phyloP scores from a whole-genome alignment of 129 eudicot species.

The Flaveria ramosissima region DNA sequence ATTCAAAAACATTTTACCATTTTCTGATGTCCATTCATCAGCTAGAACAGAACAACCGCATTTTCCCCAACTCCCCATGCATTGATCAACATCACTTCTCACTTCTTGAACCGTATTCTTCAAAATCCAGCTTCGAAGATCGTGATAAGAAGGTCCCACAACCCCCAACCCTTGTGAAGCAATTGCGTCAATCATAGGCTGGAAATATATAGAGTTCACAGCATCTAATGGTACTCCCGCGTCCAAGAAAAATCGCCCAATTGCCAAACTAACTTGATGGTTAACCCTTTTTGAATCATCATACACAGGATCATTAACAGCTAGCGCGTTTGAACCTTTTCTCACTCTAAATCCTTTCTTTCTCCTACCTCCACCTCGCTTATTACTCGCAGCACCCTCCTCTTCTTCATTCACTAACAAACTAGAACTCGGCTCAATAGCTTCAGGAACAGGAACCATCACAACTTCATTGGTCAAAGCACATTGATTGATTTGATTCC shows the following conservation, averaged over 20 bases:
- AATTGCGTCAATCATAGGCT: slow-evolving; percentile 83
- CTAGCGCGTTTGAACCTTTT: slow-evolving; percentile 35
- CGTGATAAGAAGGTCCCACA: slow-evolving; percentile 68
- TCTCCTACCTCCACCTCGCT: slow-evolving; percentile 51
- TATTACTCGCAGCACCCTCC: slow-evolving; percentile 27
- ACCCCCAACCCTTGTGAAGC: slow-evolving; percentile 62
- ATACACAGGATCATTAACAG: slow-evolving; percentile 18
- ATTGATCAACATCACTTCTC: slow-evolving; percentile 56
- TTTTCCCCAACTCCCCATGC: slow-evolving; percentile 63
- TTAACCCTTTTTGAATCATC: slow-evolving; percentile 50
- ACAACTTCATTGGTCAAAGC: slow-evolving; percentile 39
- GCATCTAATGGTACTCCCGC: slow-evolving; percentile 78
- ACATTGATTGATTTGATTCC: slow-evolving; percentile 34
- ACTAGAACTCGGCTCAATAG: slow-evolving; percentile 41
- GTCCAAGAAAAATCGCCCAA: slow-evolving; percentile 75
- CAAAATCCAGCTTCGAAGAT: slow-evolving; percentile 72
- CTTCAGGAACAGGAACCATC: slow-evolving; percentile 51
- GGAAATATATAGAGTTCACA: slow-evolving; percentile 78
- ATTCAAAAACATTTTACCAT: slow-evolving; percentile 52
- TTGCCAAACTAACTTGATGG: slow-evolving; percentile 63
- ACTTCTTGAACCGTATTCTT: slow-evolving; percentile 75
- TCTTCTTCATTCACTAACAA: slow-evolving; percentile 44
- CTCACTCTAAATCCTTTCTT: slow-evolving; percentile 67
- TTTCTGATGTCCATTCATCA: slow-evolving; percentile 63
- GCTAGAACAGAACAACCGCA: slow-evolving; percentile 84